These are phyloP conservation scores for Typha latifolia DNA, from an alignment of 176 grass and related monocot genomes.

Conservation along the genomic window DNA sequence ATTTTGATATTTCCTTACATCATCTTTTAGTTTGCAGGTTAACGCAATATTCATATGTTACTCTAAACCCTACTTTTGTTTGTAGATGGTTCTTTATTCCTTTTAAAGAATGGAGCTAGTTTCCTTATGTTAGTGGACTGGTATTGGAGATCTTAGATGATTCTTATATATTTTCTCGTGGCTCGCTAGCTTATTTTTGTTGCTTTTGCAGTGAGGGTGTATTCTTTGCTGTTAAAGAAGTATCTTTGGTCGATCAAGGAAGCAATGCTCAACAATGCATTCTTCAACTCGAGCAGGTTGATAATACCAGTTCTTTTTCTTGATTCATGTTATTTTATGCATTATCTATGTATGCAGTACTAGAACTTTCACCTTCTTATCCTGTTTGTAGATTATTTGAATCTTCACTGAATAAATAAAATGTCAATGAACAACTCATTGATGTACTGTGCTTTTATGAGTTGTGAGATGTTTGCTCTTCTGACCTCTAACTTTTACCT, in stretches of 20 bases:
- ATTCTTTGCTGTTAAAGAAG: conserved; percentile 88
- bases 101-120: too few species aligned
- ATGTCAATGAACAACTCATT: neutral
- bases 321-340: neutral
- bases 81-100: too few species aligned
- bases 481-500: neutral
- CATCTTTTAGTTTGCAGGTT: too few species aligned
- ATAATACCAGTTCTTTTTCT: conserved; percentile 13
- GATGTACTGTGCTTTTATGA: neutral
- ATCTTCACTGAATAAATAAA: neutral
- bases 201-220: conserved; percentile 56
- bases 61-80: too few species aligned
- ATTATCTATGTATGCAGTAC: conserved; percentile 7
- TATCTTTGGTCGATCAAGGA: conserved; percentile 73
- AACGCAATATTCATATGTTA: too few species aligned
- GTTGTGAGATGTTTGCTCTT: neutral
- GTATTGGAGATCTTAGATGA: neutral
- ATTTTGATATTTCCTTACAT: too few species aligned
- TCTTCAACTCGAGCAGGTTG: conserved; percentile 71
- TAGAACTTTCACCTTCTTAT: neutral
- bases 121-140: neutral
- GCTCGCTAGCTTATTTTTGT: conserved; percentile 1
- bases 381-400: neutral
- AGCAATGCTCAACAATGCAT: conserved; percentile 56
- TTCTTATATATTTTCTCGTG: neutral